phyloP scores from a whole-genome alignment of 2,329 filamentous ascomycete genomes.

The Fusarium udum region DNA sequence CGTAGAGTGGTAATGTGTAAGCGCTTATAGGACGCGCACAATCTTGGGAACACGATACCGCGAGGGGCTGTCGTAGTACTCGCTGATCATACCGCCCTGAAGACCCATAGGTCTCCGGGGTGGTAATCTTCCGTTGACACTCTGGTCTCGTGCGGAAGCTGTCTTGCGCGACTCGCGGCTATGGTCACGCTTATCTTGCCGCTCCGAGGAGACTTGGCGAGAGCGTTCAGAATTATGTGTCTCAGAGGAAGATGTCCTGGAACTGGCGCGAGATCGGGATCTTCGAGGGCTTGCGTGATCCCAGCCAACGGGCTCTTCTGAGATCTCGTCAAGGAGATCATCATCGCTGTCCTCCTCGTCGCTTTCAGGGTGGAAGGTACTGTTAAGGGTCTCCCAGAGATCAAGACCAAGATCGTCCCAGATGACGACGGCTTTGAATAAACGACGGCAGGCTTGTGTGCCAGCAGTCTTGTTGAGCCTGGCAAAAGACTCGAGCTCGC shows the following conservation, averaged over 20 bases:
- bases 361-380: constrained; percentile 12
- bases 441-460: constrained; percentile 48
- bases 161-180: constrained; percentile 27
- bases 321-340: constrained; percentile 27
- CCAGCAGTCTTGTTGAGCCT: constrained; percentile 47
- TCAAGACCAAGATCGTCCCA: constrained; percentile 51
- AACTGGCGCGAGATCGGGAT: constrained; percentile 31
- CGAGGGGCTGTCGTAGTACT: constrained; percentile 38
- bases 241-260: constrained; percentile 27
- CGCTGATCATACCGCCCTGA: constrained; percentile 35
- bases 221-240: constrained; percentile 24
- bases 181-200: constrained; percentile 23
- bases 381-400: constrained; percentile 46
- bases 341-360: constrained; percentile 22
- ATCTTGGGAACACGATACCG: constrained; percentile 36
- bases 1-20: neutral
- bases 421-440: constrained; percentile 52
- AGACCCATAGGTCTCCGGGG: constrained; percentile 19
- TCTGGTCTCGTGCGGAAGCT: constrained; percentile 15
- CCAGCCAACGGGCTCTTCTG: constrained; percentile 26
- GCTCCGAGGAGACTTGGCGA: constrained; percentile 28
- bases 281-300: constrained; percentile 19
- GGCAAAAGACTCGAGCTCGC: constrained; percentile 48
- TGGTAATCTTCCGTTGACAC: constrained; percentile 10
- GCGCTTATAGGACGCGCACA: constrained; percentile 29